A percentile compares a stretch with the other conserved stretches of the same genome.
phyloP scores from a whole-genome alignment of 208 protist genomes.

The Crithidia thermophila region DNA sequence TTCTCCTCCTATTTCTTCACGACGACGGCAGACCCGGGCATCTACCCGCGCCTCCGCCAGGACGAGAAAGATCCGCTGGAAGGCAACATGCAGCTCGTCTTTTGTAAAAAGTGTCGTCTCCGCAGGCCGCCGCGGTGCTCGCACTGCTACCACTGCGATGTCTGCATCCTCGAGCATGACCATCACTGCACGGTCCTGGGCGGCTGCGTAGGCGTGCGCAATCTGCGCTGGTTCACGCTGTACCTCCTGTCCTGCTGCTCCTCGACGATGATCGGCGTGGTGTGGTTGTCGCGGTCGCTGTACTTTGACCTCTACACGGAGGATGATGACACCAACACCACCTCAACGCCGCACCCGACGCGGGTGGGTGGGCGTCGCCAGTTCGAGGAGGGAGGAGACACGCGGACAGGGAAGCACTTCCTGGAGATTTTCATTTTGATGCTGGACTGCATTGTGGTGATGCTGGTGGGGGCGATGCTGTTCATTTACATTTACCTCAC shows the following conservation, averaged over 20 bases:
- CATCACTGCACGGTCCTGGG: slow-evolving; percentile 92
- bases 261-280: slow-evolving; percentile 36
- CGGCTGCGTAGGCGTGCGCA: slow-evolving; percentile 82
- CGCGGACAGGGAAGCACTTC: slow-evolving; percentile 13
- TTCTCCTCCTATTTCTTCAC: slow-evolving; percentile 58
- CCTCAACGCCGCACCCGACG: slow-evolving; percentile 47
- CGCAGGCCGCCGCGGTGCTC: slow-evolving; percentile 73
- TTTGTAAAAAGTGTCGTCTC: slow-evolving; percentile 71
- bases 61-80: slow-evolving; percentile 67
- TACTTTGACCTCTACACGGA: slow-evolving; percentile 25
- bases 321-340: neutral
- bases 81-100: slow-evolving; percentile 44
- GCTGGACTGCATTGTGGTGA: slow-evolving; percentile 43
- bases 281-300: slow-evolving; percentile 49
- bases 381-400: slow-evolving; percentile 12
- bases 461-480: slow-evolving; percentile 59
- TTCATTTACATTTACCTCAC: slow-evolving; percentile 63
- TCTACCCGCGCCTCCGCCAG: slow-evolving; percentile 70
- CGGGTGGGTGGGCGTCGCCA: slow-evolving; percentile 59
- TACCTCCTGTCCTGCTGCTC: slow-evolving; percentile 42
- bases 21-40: slow-evolving; percentile 68
- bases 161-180: slow-evolving; percentile 87
- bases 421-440: slow-evolving; percentile 44
- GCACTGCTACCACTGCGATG: slow-evolving; percentile 89
- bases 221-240: slow-evolving; percentile 82